These are phyloP conservation scores for Fusarium goolgardi DNA, from an alignment of 2,329 filamentous ascomycete genomes.

Conservation along the genomic window DNA sequence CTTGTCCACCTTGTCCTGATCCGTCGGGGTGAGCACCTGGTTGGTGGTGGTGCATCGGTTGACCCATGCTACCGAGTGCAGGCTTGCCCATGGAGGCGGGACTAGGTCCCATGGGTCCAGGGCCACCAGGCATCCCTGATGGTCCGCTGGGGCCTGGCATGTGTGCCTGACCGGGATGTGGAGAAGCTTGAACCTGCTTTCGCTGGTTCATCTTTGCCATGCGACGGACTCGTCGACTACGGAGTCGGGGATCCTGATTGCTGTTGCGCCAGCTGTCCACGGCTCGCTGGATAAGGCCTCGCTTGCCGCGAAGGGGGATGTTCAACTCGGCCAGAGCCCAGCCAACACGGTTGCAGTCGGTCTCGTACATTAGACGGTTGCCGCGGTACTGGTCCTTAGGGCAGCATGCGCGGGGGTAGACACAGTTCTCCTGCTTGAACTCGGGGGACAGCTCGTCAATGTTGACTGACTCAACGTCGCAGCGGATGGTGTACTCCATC, in stretches of 20 bases:
- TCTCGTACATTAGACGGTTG: slow-evolving; percentile 95
- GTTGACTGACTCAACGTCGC: slow-evolving; percentile 96
- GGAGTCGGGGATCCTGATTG: slow-evolving; percentile 92
- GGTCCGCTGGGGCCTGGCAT: slow-evolving; percentile 76
- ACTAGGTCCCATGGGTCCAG: slow-evolving; percentile 71
- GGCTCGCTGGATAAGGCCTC: slow-evolving; percentile 93
- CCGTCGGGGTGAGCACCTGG: slow-evolving; percentile 58
- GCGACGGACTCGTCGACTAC: slow-evolving; percentile 89
- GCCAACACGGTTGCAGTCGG: slow-evolving; percentile 99
- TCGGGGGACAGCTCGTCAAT: slow-evolving; percentile 85
- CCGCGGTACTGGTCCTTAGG: slow-evolving; percentile 96
- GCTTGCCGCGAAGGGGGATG: slow-evolving; percentile 88
- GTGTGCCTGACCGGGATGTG: slow-evolving; percentile 67
- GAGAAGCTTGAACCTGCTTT: slow-evolving; percentile 73
- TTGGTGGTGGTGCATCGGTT: slow-evolving; percentile 75
- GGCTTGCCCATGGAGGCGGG: slow-evolving; percentile 72
- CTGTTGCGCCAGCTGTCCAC: slow-evolving; percentile 99
- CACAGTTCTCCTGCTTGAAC: slow-evolving; percentile 98
- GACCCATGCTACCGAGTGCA: slow-evolving; percentile 74
- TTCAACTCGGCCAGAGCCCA: slow-evolving; percentile 97
- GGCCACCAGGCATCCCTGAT: slow-evolving; percentile 71
- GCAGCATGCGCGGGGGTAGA: slow-evolving; percentile 95
- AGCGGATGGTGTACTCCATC: slow-evolving; percentile 99
- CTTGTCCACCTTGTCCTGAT: slow-evolving; percentile 72
- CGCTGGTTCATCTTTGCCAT: slow-evolving; percentile 96